These are phyloP conservation scores for Noccaea bulbosa DNA, from an alignment of 345 rosid genomes.

Conservation along the genomic window DNA sequence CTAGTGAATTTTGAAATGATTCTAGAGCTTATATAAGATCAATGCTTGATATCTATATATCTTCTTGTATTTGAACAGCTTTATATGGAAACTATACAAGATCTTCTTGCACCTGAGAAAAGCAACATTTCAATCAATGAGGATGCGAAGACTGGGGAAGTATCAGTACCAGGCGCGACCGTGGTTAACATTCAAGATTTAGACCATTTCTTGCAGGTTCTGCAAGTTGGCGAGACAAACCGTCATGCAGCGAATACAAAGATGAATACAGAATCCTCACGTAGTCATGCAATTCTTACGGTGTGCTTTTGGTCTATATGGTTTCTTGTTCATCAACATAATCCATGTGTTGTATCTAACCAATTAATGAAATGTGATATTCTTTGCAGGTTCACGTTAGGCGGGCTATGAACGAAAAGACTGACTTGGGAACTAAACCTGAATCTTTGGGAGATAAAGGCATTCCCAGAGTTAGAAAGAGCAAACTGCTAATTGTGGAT, in stretches of 20 bases:
- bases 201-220: conserved; percentile 69
- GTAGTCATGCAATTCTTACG: conserved; percentile 94
- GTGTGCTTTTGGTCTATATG: conserved; percentile 47
- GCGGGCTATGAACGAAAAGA: conserved; percentile 57
- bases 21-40: background rate
- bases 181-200: conserved; percentile 63
- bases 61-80: conserved; percentile 52
- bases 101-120: conserved; percentile 87
- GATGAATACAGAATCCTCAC: conserved; percentile 93
- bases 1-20: conserved; percentile 7
- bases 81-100: conserved; percentile 94
- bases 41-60: background rate
- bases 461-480: conserved; percentile 72
- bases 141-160: conserved; percentile 85
- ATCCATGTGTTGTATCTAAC: conserved; percentile 12
- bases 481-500: conserved; percentile 93
- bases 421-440: conserved; percentile 46
- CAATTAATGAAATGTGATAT: conserved; percentile 26
- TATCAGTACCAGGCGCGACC: conserved; percentile 75
- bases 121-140: conserved; percentile 71
- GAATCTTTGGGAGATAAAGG: conserved; percentile 50
- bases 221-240: conserved; percentile 86
- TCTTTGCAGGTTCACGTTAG: conserved; percentile 63
- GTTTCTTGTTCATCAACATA: conserved; percentile 27
- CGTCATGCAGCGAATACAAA: conserved; percentile 90